Percentiles rank a stretch among this genome's conserved stretches.
phyloP scores from a whole-genome alignment of 2,329 filamentous ascomycete genomes.

The Fusarium sp. region DNA sequence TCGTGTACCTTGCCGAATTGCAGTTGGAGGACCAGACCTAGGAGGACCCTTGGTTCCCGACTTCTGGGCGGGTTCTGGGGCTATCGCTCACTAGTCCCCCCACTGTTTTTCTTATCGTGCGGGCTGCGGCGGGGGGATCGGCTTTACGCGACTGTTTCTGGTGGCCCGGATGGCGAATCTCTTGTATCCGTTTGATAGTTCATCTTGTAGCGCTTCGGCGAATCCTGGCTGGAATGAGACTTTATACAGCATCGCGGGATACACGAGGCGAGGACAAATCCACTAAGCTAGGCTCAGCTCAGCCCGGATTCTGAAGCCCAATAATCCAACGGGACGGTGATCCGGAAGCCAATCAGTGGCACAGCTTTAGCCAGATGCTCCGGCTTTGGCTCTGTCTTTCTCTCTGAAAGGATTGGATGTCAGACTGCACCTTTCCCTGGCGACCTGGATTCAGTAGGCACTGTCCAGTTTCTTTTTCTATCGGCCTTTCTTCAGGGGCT shows the following conservation, averaged over 20 bases:
- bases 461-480: not conserved
- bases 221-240: constrained; percentile 37
- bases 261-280: constrained; percentile 31
- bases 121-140: constrained; percentile 30
- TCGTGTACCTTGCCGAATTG: constrained; percentile 19
- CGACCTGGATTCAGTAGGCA: not conserved
- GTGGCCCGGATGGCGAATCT: constrained; percentile 22
- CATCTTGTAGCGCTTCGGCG: constrained; percentile 29
- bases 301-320: constrained; percentile 10
- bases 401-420: not conserved
- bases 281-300: not conserved
- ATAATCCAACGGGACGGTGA: constrained; percentile 34
- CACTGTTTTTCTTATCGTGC: constrained; percentile 33
- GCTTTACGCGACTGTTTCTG: constrained; percentile 20
- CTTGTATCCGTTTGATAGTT: constrained; percentile 23
- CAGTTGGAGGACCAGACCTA: constrained; percentile 7
- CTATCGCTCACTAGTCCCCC: constrained; percentile 15
- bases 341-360: constrained; percentile 33
- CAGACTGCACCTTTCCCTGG: not conserved
- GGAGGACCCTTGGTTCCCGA: constrained; percentile 25
- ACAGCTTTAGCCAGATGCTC: constrained; percentile 6
- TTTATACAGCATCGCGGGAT: constrained; percentile 22
- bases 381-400: not conserved
- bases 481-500: constrained; percentile 23
- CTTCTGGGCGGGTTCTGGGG: constrained; percentile 10